phyloP scores from a whole-genome alignment of 108 stramenopile species.

The Seminavis robusta region DNA sequence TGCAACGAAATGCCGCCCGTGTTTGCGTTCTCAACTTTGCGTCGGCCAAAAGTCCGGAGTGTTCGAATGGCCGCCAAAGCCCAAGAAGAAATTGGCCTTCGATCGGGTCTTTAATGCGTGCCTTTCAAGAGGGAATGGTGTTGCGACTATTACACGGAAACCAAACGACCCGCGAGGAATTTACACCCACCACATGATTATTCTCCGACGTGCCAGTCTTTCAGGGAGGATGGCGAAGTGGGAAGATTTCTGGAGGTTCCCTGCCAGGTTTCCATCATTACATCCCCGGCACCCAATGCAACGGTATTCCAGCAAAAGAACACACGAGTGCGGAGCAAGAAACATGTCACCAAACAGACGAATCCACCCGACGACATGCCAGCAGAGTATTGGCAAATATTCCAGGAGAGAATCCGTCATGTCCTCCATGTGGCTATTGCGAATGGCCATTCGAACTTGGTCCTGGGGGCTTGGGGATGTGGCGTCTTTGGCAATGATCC shows the following conservation, averaged over 20 bases:
- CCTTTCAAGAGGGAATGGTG: neutral
- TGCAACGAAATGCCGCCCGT: too few relatives aligned
- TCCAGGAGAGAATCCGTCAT: slow-evolving; percentile 1
- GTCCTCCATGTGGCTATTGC: slow-evolving; percentile 8
- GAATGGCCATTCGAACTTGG: slow-evolving; percentile 11
- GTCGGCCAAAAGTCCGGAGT: slow-evolving; percentile 10
- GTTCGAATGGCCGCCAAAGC: slow-evolving; percentile 7
- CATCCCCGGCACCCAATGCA: neutral
- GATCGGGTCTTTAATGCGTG: slow-evolving; percentile 8
- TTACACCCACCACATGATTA: slow-evolving; percentile 19
- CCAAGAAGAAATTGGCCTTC: slow-evolving; percentile 17
- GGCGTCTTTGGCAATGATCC: slow-evolving; percentile 61
- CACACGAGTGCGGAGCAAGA: neutral
- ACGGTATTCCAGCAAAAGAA: neutral
- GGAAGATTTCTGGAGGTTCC: neutral
- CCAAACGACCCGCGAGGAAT: too few relatives aligned
- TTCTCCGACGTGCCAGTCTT: slow-evolving; percentile 7
- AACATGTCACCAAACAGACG: slow-evolving; percentile 1
- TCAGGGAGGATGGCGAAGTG: slow-evolving; percentile 8
- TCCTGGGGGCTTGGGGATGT: slow-evolving; percentile 65
- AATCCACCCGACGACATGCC: neutral
- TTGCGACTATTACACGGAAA: neutral
- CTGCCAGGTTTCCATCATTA: neutral
- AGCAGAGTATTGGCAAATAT: too few relatives aligned
- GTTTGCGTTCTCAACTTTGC: slow-evolving; percentile 26